phyloP scores from a whole-genome alignment of 495 filamentous ascomycete genomes.

The Penicillium ucsense region DNA sequence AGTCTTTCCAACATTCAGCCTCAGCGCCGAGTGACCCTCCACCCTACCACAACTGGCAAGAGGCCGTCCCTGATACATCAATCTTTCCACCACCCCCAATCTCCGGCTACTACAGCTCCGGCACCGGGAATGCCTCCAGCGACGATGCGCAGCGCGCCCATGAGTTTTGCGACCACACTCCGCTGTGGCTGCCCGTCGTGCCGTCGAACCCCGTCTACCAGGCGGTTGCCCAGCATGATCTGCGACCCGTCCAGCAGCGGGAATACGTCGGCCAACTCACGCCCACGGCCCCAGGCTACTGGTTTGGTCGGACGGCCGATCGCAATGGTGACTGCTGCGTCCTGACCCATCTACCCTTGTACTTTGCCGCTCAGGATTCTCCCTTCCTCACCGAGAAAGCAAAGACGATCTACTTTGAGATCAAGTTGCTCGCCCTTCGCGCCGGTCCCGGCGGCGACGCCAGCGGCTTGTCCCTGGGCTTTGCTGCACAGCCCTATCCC shows the following conservation, averaged over 20 bases:
- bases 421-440: conserved; percentile 44
- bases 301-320: conserved; percentile 35
- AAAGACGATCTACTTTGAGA: conserved; percentile 73
- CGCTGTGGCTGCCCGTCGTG: conserved; percentile 48
- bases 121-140: conserved; percentile 62
- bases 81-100: conserved; percentile 75
- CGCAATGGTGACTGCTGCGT: conserved; percentile 37
- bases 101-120: conserved; percentile 55
- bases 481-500: conserved; percentile 72
- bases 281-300: conserved; percentile 23
- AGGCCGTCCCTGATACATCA: conserved; percentile 66
- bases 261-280: conserved; percentile 40
- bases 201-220: conserved; percentile 31
- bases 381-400: conserved; percentile 45
- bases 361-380: conserved; percentile 57
- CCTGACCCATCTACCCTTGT: conserved; percentile 63
- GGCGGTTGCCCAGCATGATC: conserved; percentile 30
- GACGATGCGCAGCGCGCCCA: conserved; percentile 63
- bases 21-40: conserved; percentile 31
- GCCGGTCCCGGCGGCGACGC: conserved; percentile 33
- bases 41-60: conserved; percentile 71
- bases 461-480: conserved; percentile 67
- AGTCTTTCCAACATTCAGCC: background rate
- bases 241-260: conserved; percentile 34
- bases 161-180: conserved; percentile 56